phyloP scores from a whole-genome alignment of 2,329 filamentous ascomycete genomes.

The Botrytis byssoidea region DNA sequence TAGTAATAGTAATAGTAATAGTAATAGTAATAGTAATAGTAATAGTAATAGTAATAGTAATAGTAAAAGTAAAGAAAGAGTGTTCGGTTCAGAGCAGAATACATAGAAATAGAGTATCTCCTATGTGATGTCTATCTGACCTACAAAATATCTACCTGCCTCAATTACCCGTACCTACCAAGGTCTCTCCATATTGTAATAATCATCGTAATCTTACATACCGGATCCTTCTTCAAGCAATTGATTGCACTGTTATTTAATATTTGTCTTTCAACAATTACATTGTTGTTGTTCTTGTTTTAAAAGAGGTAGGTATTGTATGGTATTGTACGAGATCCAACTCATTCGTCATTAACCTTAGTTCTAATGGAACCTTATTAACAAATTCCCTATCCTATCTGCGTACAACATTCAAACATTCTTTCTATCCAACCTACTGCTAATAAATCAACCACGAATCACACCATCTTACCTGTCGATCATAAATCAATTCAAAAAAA shows the following conservation, averaged over 20 bases:
- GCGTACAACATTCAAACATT: conserved; percentile 5
- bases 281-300: background rate
- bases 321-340: background rate
- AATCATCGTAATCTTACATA: background rate
- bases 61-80: background rate
- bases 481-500: background rate
- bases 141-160: background rate
- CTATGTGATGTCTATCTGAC: background rate
- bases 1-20: background rate
- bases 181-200: background rate
- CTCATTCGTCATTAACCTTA: background rate
- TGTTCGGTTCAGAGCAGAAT: background rate
- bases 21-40: background rate
- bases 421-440: background rate
- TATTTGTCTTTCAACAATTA: background rate
- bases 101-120: background rate
- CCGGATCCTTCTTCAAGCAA: background rate
- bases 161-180: background rate
- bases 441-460: background rate
- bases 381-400: background rate
- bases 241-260: background rate
- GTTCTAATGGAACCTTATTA: background rate
- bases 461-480: background rate
- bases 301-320: background rate
- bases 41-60: background rate